These are phyloP conservation scores for Neonectria magnoliae DNA, from an alignment of 2,329 filamentous ascomycete genomes.

Conservation along the genomic window DNA sequence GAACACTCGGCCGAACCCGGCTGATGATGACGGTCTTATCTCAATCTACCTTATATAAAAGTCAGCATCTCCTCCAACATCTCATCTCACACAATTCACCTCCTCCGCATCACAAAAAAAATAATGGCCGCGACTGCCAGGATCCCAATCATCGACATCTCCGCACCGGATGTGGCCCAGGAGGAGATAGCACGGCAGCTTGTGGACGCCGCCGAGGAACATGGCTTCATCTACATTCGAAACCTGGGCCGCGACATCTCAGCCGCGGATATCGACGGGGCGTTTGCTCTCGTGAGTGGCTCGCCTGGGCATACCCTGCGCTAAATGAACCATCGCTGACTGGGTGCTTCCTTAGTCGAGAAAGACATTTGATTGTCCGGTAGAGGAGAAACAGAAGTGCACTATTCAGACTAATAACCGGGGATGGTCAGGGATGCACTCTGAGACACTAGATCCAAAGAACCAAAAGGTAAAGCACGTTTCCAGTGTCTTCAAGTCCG, in stretches of 20 bases:
- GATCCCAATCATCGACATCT: conserved; percentile 87
- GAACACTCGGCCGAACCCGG: conserved; percentile 20
- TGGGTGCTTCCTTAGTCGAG: conserved; percentile 59
- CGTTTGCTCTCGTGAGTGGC: conserved; percentile 75
- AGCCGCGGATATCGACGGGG: conserved; percentile 70
- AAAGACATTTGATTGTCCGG: conserved; percentile 75
- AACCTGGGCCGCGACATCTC: conserved; percentile 78
- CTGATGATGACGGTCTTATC: conserved; percentile 15
- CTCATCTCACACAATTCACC: neutral
- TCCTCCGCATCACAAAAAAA: conserved; percentile 4
- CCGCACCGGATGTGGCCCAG: conserved; percentile 56
- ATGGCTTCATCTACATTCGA: conserved; percentile 91
- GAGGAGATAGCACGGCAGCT: conserved; percentile 72
- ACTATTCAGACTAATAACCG: conserved; percentile 83
- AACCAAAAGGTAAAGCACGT: conserved; percentile 72
- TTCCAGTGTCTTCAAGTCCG: neutral
- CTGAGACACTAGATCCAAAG: conserved; percentile 86
- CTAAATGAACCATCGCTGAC: conserved; percentile 8
- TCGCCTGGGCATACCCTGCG: neutral
- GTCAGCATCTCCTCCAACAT: conserved; percentile 1
- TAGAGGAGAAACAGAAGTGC: conserved; percentile 77
- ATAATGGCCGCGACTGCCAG: conserved; percentile 48
- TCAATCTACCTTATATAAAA: neutral
- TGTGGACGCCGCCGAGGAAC: conserved; percentile 80
- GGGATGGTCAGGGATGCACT: conserved; percentile 89